Evolutionary conservation across 306 rosid genomes (phyloP).

Genomic region (Cucurbita moschata): DNA sequence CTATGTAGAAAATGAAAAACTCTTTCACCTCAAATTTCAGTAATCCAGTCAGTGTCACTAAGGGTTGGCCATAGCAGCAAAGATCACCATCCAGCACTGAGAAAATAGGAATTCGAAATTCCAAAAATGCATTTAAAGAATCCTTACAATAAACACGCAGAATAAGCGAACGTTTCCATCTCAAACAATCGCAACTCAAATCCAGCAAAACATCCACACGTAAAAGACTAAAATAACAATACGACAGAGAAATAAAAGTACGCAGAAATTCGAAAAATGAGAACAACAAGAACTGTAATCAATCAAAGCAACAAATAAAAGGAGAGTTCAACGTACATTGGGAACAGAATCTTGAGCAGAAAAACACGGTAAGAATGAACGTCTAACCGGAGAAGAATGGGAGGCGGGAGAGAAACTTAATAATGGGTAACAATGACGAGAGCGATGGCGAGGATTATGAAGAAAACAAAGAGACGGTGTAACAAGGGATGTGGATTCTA

Average conservation of each 20-base stretch:
- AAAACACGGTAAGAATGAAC: constrained; percentile 17
- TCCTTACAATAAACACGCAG: not conserved
- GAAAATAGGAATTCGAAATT: not conserved
- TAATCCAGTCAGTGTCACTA: not conserved
- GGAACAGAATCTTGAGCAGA: constrained; percentile 23
- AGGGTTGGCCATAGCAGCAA: not conserved
- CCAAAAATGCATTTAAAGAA: not conserved
- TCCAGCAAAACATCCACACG: not conserved
- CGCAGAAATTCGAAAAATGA: not conserved
- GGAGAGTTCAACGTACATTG: constrained; percentile 16
- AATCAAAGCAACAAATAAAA: not conserved
- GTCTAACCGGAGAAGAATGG: not conserved
- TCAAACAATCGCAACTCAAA: not conserved
- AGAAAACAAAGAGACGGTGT: constrained; percentile 1
- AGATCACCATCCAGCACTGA: not conserved
- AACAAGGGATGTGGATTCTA: constrained; percentile 8
- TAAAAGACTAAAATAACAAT: not conserved
- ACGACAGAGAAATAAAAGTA: not conserved
- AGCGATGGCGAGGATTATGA: constrained; percentile 2
- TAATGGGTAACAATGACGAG: constrained; percentile 3
- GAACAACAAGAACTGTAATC: not conserved
- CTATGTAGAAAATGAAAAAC: not conserved
- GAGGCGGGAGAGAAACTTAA: constrained; percentile 21
- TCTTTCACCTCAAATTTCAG: not conserved
- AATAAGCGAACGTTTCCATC: not conserved